A percentile compares a stretch with the other conserved stretches of the same genome.
Evolutionary conservation across 768 basidiomycete species (phyloP).

Genomic region (Tubosaeta brunneosetosa): DNA sequence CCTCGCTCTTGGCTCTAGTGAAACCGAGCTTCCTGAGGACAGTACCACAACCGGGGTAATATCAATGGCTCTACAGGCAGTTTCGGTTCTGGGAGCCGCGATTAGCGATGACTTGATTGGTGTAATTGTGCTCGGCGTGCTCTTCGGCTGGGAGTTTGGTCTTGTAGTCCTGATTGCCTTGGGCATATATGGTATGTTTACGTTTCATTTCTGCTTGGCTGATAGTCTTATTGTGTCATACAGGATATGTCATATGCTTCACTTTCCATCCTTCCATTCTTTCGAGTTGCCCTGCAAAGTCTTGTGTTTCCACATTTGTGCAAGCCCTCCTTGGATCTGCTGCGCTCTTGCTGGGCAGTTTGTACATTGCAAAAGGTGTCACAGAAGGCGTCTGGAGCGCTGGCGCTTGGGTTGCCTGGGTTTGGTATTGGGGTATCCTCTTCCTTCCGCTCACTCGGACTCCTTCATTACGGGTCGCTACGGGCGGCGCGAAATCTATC

Average conservation of each 20-base stretch:
- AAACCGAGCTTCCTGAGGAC: conserved; percentile 75
- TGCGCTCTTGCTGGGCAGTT: conserved; percentile 70
- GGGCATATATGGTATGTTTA: conserved; percentile 60
- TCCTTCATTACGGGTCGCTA: conserved; percentile 60
- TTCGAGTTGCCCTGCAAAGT: conserved; percentile 3
- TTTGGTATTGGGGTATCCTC: conserved; percentile 28
- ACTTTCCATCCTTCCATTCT: conserved; percentile 5
- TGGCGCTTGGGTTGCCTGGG: conserved; percentile 27
- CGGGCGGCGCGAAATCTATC: conserved; percentile 75
- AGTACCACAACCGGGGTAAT: conserved; percentile 8
- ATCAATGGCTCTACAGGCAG: conserved; percentile 14
- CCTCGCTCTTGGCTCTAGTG: conserved; percentile 78
- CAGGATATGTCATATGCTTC: conserved; percentile 19
- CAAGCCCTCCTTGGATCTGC: conserved; percentile 80
- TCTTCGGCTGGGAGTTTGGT: conserved; percentile 65
- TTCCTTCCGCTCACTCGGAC: conserved; percentile 32
- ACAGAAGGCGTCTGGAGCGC: conserved; percentile 26
- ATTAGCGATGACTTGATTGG: conserved; percentile 77
- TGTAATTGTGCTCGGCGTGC: conserved; percentile 55
- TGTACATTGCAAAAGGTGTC: conserved; percentile 26
- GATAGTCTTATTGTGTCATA: background rate
- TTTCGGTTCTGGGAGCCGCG: conserved; percentile 70
- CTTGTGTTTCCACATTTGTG: conserved; percentile 30
- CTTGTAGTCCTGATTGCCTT: conserved; percentile 68
- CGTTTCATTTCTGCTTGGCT: background rate